Conservation (phyloP, 1,284 basidiomycete species). For the Agroathelia rolfsii region DNA sequence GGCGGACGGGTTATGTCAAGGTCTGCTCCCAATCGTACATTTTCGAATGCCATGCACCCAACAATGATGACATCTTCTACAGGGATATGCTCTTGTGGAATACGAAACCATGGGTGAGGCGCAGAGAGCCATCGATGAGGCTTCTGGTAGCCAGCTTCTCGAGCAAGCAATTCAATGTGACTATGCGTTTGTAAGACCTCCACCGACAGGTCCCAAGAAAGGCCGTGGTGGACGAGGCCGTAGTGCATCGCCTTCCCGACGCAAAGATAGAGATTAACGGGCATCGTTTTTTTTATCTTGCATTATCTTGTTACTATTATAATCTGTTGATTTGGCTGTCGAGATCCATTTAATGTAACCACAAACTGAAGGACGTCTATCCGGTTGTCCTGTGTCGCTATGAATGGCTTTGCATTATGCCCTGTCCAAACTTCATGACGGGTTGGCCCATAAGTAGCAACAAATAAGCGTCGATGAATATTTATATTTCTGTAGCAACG, state of each 20-base stretch:
- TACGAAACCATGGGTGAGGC: slow-evolving; percentile 92
- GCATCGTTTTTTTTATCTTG: too few species aligned
- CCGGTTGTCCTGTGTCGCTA: too few species aligned
- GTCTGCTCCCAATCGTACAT: slow-evolving; percentile 33
- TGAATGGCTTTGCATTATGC: too few species aligned
- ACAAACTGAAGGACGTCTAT: too few species aligned
- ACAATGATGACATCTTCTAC: too few species aligned
- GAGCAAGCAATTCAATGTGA: slow-evolving; percentile 89
- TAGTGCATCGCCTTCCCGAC: slow-evolving; percentile 68
- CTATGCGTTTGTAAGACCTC: slow-evolving; percentile 91
- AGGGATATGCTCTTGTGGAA: slow-evolving; percentile 96
- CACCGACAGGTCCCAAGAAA: slow-evolving; percentile 70
- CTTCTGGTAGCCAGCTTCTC: slow-evolving; percentile 73
- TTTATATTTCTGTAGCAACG: too few species aligned
- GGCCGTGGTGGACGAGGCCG: slow-evolving; percentile 58
- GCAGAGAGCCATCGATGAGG: slow-evolving; percentile 85
- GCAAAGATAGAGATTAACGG: too few species aligned
- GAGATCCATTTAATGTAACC: slow-evolving; percentile 6
- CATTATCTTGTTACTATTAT: slow-evolving; percentile 15
- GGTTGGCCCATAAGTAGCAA: too few species aligned
- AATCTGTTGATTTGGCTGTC: not conserved
- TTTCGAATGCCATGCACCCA: too few species aligned
- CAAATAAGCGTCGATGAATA: too few species aligned
- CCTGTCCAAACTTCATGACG: too few species aligned
- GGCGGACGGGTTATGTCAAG: slow-evolving; percentile 98